Base-by-base conservation (phyloP, 495 filamentous ascomycete genomes). In the Neurospora africana region DNA sequence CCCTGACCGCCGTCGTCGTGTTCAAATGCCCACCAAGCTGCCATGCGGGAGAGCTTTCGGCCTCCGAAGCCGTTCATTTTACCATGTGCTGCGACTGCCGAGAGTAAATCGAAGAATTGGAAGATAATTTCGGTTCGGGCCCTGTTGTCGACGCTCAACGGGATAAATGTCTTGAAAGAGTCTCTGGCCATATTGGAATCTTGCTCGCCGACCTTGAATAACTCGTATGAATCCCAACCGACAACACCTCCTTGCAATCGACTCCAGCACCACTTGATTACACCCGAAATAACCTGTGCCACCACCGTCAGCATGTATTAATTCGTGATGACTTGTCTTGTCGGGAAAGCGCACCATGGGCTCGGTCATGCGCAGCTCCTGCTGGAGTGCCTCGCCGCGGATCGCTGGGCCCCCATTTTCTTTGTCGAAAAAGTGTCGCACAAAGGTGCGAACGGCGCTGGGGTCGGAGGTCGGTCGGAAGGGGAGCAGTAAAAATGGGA, bases 21-120 rank as follows among this genome's bases (percentile, higher is more conserved):
- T 77, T 97, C 96, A 81, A 99, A 99, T 0, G 95, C 95, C 95
- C 95, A 99, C 95, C 95, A 99, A 71, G 95, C 93, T 37, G 96
- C 95, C 83, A 97, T 91, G 72, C 95, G 87, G 6, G 95, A 98
- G 41, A 99, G 86, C 80, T 99, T 98, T 68, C 96, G 87, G 6
- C 96, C 95, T 69, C 93, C 93, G 72, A 98, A 87, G 10, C 95
- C 95, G 82, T 99, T 99, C 15, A 87, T 90, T 82, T 98, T 98
- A 43, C 92, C 93, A 78, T 97, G 92, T 35, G 88, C 88, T 17
- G 87, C 87, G 74, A 89, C 83, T 0, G 96, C 93, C 35, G 95
- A 89, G 38, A 99, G 85, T 8, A 99, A 87, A 76, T 98, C 94
- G 82, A 98, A 99, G 81, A 98, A 98, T 80, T 96, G 92, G 78